Conservation (phyloP, 1,139 yeast species). For the Suhomyces kunorum region DNA sequence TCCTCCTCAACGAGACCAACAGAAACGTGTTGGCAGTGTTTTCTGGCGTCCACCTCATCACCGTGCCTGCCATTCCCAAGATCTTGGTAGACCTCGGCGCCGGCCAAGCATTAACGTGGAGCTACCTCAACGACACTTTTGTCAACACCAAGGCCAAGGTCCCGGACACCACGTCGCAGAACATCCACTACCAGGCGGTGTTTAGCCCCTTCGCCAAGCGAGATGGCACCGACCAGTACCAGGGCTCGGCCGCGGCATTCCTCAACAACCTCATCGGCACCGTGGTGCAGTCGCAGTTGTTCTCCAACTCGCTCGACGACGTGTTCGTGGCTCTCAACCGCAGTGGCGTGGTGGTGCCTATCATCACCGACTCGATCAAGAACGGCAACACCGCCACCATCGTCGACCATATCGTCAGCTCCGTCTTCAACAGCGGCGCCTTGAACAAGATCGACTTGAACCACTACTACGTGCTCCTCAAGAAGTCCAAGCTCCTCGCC, state of each 20-base stretch:
- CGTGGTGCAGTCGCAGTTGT: slow-evolving; percentile 29
- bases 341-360: slow-evolving; percentile 34
- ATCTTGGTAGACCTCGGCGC: slow-evolving; percentile 35
- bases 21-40: slow-evolving; percentile 27
- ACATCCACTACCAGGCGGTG: slow-evolving; percentile 14
- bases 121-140: slow-evolving; percentile 31
- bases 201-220: slow-evolving; percentile 14
- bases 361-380: slow-evolving; percentile 29
- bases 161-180: slow-evolving; percentile 6
- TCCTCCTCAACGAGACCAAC: slow-evolving; percentile 34
- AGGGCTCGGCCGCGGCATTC: slow-evolving; percentile 39
- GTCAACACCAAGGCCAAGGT: slow-evolving; percentile 28
- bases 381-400: slow-evolving; percentile 30
- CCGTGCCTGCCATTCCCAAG: slow-evolving; percentile 31
- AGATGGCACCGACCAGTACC: slow-evolving; percentile 19
- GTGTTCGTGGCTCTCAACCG: slow-evolving; percentile 35
- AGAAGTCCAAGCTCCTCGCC: slow-evolving; percentile 26
- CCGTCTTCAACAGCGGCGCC: slow-evolving; percentile 37
- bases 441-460: slow-evolving; percentile 33
- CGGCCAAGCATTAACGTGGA: slow-evolving; percentile 32
- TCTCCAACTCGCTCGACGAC: slow-evolving; percentile 26
- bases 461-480: slow-evolving; percentile 25
- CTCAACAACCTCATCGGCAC: slow-evolving; percentile 34
- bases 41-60: slow-evolving; percentile 28
- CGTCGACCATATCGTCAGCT: slow-evolving; percentile 25